Evolutionary conservation across 2,329 filamentous ascomycete species (phyloP).

Genomic region (Fusarium algeriense): DNA sequence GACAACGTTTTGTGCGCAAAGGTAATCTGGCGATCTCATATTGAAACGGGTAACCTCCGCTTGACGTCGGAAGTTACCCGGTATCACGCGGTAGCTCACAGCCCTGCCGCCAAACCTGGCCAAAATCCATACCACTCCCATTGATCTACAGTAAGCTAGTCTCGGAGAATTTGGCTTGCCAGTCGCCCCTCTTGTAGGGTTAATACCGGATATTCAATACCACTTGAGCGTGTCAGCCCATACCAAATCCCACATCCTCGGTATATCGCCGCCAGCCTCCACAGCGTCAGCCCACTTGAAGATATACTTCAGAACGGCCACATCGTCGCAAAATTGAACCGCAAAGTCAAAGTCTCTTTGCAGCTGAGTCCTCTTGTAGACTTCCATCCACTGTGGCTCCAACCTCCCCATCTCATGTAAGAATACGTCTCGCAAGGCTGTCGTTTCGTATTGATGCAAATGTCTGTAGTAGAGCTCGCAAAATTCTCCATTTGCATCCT

Average conservation of each 20-base stretch:
- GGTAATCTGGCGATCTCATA: no score
- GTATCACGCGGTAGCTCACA: background rate
- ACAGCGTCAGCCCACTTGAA: conserved; percentile 11
- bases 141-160: background rate
- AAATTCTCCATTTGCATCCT: background rate
- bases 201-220: background rate
- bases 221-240: background rate
- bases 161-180: no score
- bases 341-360: conserved; percentile 31
- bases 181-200: background rate
- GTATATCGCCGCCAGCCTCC: background rate
- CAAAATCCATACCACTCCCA: background rate
- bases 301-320: background rate
- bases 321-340: conserved; percentile 14
- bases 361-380: conserved; percentile 8
- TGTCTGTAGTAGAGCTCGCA: conserved; percentile 54
- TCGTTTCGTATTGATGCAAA: conserved; percentile 55
- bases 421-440: conserved; percentile 50
- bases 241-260: background rate
- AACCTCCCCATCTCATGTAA: conserved; percentile 48
- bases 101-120: background rate
- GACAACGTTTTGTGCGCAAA: background rate
- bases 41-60: no score
- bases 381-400: conserved; percentile 49
- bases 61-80: no score